Evolutionary conservation across 768 basidiomycete species (phyloP), one percentile per base, ranked within the genome.

Genomic region (Gloeostereum incarnatum): DNA sequence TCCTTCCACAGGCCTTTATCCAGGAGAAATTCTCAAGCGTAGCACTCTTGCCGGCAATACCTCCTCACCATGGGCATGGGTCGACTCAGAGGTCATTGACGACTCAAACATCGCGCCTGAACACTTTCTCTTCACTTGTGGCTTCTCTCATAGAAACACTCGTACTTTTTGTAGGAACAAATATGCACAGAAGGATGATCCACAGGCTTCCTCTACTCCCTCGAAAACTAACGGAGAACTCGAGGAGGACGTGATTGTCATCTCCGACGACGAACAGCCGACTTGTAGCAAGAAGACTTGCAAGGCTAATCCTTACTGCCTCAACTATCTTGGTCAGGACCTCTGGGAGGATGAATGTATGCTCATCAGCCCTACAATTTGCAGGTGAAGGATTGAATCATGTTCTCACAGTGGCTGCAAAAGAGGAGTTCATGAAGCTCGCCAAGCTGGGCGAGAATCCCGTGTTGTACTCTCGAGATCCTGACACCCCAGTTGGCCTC

Each of bases 321-420:
- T 93, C 38, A 94, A 92, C 54, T 80, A 89, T 59, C 61, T 96
- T 21, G 89, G 88, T 4, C 88, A 88, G 49, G 78, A 82, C 19
- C 66, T 68, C 45, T 94, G 90, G 83, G 81, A 87, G 54, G 63
- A 73, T 42, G 69, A 75, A 68, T 78, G 86, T 81, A 35, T 40
- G 47, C 51, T 23, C 30, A n/a, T n/a, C n/a, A n/a, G n/a, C n/a
- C n/a, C n/a, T n/a, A n/a, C 10, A 11, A 35, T 39, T 38, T 29
- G n/a, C 37, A 47, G 39, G 40, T 47, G 42, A 41, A 46, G 36
- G 11, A 36, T 18, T 39, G 1, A 31, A 31, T 22, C 14, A 48
- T 48, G 25, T 42, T 32, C 21, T 46, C 39, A 6, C 49, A 80
- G 84, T 65, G 22, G 63, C 61, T 11, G 71, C 73, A 1, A 60